These are phyloP conservation scores for Saitozyma sp. DNA, from an alignment of 768 basidiomycete genomes.

Conservation along the genomic window DNA sequence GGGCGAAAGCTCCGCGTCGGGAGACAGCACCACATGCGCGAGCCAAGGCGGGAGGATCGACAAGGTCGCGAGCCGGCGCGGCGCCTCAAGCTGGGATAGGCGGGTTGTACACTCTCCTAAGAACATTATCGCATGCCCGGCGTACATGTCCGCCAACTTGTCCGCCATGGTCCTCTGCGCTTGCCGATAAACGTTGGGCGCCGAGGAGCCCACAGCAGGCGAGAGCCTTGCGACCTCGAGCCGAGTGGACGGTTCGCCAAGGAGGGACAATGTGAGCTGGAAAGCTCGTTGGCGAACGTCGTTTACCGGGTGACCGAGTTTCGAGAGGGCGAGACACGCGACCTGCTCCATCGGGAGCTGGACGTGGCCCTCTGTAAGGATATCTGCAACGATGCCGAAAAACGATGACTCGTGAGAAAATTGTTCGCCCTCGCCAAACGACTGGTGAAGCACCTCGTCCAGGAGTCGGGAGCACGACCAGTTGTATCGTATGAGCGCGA, in stretches of 20 bases:
- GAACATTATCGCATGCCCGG: conserved; percentile 63
- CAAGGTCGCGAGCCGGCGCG: conserved; percentile 63
- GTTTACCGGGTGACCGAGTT: conserved; percentile 71
- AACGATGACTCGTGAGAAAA: conserved; percentile 56
- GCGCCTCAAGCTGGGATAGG: conserved; percentile 64
- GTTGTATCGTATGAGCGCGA: conserved; percentile 64
- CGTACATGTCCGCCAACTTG: conserved; percentile 74
- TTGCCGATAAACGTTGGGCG: conserved; percentile 74
- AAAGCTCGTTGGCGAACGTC: conserved; percentile 74
- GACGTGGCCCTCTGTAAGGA: conserved; percentile 62
- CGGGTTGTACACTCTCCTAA: conserved; percentile 71
- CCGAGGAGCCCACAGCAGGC: conserved; percentile 67
- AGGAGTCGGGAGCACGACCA: conserved; percentile 62
- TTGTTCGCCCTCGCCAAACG: conserved; percentile 59
- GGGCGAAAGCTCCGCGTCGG: conserved; percentile 56
- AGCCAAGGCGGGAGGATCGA: conserved; percentile 84
- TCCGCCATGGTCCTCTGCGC: conserved; percentile 76
- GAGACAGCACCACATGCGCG: conserved; percentile 68
- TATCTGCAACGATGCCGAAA: conserved; percentile 75
- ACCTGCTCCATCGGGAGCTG: conserved; percentile 72
- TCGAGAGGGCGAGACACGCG: conserved; percentile 75
- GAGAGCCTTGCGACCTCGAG: conserved; percentile 74
- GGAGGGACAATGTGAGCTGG: conserved; percentile 56
- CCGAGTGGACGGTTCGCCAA: conserved; percentile 10
- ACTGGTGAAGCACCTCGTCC: conserved; percentile 67